phyloP scores from a whole-genome alignment of 2,329 filamentous ascomycete genomes.

The Leptographium wingfieldii region DNA sequence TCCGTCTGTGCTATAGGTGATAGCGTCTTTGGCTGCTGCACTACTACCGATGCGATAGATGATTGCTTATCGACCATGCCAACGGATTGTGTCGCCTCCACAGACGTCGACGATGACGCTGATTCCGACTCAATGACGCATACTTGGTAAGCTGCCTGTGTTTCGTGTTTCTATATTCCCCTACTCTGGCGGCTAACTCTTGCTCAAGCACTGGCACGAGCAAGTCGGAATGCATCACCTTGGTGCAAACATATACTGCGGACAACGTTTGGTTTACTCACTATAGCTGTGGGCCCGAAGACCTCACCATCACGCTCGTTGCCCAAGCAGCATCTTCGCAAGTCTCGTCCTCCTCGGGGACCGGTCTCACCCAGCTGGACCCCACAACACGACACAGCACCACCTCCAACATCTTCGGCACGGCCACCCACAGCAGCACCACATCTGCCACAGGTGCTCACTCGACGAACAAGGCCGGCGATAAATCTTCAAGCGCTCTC shows the following conservation, averaged over 20 bases:
- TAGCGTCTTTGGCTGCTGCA: background rate
- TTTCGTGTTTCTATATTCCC: background rate
- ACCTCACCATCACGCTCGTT: background rate
- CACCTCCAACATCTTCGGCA: background rate
- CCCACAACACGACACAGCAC: background rate
- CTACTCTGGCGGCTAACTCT: background rate
- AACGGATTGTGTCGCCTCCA: background rate
- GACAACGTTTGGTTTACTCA: background rate
- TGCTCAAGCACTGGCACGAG: background rate
- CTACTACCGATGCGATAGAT: no score
- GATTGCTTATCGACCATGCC: background rate
- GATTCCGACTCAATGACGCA: background rate
- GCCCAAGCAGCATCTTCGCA: background rate
- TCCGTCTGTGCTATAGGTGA: background rate
- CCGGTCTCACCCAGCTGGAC: background rate
- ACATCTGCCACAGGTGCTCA: background rate
- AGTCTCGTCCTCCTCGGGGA: background rate
- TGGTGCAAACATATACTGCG: no score
- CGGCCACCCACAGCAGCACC: background rate
- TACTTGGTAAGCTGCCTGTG: background rate
- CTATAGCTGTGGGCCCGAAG: background rate
- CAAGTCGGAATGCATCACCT: background rate
- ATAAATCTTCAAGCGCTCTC: background rate
- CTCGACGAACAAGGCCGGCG: background rate
- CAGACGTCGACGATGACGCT: background rate